Evolutionary conservation across 176 grass and related monocot genomes (phyloP), one percentile per base, ranked within the genome.

Genomic region (Oryza rufipogon): DNA sequence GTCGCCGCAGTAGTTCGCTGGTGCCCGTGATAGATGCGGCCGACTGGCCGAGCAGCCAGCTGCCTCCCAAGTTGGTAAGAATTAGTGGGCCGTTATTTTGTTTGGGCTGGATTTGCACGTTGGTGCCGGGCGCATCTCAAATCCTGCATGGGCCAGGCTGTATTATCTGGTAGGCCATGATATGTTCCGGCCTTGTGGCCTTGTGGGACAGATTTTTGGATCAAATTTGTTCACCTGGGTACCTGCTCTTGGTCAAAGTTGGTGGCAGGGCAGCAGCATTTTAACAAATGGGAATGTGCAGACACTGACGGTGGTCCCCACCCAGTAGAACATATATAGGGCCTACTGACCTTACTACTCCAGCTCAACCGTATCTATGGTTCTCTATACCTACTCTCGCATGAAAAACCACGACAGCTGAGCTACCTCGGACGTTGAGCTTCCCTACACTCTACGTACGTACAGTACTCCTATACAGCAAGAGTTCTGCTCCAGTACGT

Each of bases 1-100:
- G 41, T 19, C 17, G n/a, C 58, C 7, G n/a, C 58, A 22, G 9
- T 63, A 11, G 9, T 17, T 4, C 52, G 17, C 17, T 14, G 52
- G 52, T 58, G 45, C 30, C 78, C 79, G 66, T 41, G 48, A 81
- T 56, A 47, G 64, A 67, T 33, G 32, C 45, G 28, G 11, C 78
- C 45, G 11, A 32, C 12, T 28, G 28, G 11, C 78, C 45, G 11
- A 32, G 44, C 78, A 20, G 26, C 44, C 49, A 46, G 25, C 45
- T 19, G 7, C 58, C 16, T 3, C 58, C 8, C 0, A 2, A 63
- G 9, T 63, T 63, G 19, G 7, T 63, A 0, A 0, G 20, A 23
- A 9, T 63, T 63, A 0, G 4, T 63, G 58, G 58, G 20, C 19
- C 20, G 20, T 0, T 10, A 0, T 0, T 63, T 1, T 60, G 17